Evolutionary conservation across 2,329 filamentous ascomycete species (phyloP).

Genomic region (Myriangium duriaei): DNA sequence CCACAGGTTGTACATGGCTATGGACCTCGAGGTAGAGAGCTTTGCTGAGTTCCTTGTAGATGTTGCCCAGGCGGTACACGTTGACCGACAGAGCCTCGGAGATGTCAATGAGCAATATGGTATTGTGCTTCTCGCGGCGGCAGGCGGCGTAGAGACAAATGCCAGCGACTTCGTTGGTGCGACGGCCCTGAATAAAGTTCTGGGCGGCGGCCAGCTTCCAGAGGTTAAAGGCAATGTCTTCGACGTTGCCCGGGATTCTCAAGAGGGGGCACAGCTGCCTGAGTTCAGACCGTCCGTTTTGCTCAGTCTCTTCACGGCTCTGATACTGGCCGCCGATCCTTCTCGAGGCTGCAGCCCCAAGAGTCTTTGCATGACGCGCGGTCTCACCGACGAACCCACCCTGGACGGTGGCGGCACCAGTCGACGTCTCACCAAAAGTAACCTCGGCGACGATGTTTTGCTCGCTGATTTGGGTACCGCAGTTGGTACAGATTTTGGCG

Average conservation of each 20-base stretch:
- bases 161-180: slow-evolving; percentile 73
- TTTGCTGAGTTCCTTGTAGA: slow-evolving; percentile 72
- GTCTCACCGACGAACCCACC: slow-evolving; percentile 79
- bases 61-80: slow-evolving; percentile 81
- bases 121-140: slow-evolving; percentile 64
- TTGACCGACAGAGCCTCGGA: slow-evolving; percentile 76
- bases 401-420: slow-evolving; percentile 79
- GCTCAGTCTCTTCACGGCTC: slow-evolving; percentile 46
- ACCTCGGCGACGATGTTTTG: slow-evolving; percentile 87
- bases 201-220: slow-evolving; percentile 44
- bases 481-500: slow-evolving; percentile 58
- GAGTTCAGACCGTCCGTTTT: slow-evolving; percentile 31
- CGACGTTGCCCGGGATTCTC: slow-evolving; percentile 24
- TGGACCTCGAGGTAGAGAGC: slow-evolving; percentile 40
- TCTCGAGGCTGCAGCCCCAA: slow-evolving; percentile 35
- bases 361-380: slow-evolving; percentile 61
- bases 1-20: slow-evolving; percentile 47
- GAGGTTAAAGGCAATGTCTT: slow-evolving; percentile 28
- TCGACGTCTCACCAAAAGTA: slow-evolving; percentile 75
- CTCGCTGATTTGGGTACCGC: slow-evolving; percentile 73
- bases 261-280: slow-evolving; percentile 27
- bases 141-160: slow-evolving; percentile 85
- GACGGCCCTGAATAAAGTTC: slow-evolving; percentile 68
- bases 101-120: slow-evolving; percentile 88
- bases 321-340: slow-evolving; percentile 36